Percentiles rank a stretch among this genome's conserved stretches.
Evolutionary conservation across 257 asterid species (phyloP).

Genomic region (Lycium ferocissimum): DNA sequence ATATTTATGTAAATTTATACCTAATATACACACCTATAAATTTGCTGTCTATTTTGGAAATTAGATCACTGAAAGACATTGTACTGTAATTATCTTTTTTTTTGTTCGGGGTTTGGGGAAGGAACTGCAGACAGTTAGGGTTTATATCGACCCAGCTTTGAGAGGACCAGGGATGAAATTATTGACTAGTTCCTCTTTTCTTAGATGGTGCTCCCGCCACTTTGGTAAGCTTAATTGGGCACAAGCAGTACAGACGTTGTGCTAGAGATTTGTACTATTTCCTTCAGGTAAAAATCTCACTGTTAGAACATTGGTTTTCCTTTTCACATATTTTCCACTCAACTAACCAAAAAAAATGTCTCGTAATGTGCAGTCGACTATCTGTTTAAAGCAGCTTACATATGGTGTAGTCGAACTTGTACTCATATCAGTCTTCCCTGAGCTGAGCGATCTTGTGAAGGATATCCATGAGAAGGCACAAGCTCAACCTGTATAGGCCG

Average conservation of each 20-base stretch:
- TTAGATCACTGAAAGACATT: too few relatives aligned
- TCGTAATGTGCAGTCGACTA: constrained; percentile 69
- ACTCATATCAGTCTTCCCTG: constrained; percentile 80
- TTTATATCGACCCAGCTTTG: background rate
- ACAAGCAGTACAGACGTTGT: constrained; percentile 85
- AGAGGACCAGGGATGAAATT: background rate
- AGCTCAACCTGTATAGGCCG: constrained; percentile 44
- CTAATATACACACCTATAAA: too few relatives aligned
- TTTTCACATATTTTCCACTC: background rate
- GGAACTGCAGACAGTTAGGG: background rate
- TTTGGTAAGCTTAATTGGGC: constrained; percentile 95
- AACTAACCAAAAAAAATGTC: background rate
- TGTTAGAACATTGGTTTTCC: background rate
- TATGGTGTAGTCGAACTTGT: constrained; percentile 90
- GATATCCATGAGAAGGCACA: constrained; percentile 73
- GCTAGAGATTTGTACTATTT: constrained; percentile 89
- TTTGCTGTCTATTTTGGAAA: too few relatives aligned
- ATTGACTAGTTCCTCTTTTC: constrained; percentile 28
- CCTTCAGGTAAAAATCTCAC: constrained; percentile 73
- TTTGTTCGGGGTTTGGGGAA: background rate
- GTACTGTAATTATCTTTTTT: too few relatives aligned
- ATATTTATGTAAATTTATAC: too few relatives aligned
- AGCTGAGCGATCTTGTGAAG: constrained; percentile 67
- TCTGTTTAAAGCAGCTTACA: constrained; percentile 95
- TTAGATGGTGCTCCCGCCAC: constrained; percentile 95